Evolutionary conservation across 768 basidiomycete species (phyloP), one percentile per base, ranked within the genome.

Genomic region (Termitomyces sp.): DNA sequence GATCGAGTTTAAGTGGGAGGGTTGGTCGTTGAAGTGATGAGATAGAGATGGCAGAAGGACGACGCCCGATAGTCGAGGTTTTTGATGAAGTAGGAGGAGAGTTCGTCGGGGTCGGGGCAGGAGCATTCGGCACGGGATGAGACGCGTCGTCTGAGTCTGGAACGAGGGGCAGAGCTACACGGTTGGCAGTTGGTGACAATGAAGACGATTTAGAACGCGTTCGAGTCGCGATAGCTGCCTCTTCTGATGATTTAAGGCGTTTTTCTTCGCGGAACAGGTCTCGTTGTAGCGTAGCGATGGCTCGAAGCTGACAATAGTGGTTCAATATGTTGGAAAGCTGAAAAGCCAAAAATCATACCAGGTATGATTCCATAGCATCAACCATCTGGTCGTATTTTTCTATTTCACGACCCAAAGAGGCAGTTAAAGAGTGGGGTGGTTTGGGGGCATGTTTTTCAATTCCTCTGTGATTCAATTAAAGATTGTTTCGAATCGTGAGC

Each of bases 331-430:
- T n/a, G 14, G 56, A n/a, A 19, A 23, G 12, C 38, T 41, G 25
- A 42, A 21, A 44, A 38, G 27, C 25, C 32, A 46, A 32, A 38
- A 42, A 34, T 71, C 84, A 69, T 68, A 84, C 90, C 61, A 93
- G 63, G 52, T 84, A 82, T 40, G 83, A 79, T 68, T 92, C 91
- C 49, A 93, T 82, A 1, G 84, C 75, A 65, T 93, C 91, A 63
- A 89, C 90, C 5, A 91, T 60, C 63, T 90, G 88, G 64, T 92
- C 89, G 62, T 87, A 92, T 64, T 82, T 86, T 66, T 92, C 89
- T 3, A 91, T 74, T 65, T 90, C 89, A 37, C 82, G 82, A 16
- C 89, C 86, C 34, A 93, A 75, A 17, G 86, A 78, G 3, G 82
- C 74, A 3, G 81, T 84, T 12, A 91, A 66, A 23, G 84, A 77